Evolutionary conservation across 495 filamentous ascomycete species (phyloP), one percentile per base, ranked within the genome.

Genomic region (Trichoderma reesei): DNA sequence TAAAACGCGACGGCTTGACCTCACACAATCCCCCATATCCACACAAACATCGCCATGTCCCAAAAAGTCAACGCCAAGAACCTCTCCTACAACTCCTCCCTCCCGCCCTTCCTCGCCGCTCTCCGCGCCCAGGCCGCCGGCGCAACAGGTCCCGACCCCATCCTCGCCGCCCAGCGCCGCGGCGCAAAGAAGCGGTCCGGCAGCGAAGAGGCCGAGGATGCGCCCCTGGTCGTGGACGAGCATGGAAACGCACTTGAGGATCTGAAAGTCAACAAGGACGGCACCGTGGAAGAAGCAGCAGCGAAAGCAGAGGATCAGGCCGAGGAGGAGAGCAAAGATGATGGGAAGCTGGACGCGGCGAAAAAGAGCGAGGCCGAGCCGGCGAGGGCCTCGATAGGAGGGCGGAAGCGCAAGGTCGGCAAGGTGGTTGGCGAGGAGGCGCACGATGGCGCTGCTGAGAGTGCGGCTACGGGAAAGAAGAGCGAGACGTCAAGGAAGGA

Each of bases 31-130:
- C 26, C 5, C 26, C 3, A 31, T 18, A 56, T 8, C 18, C 18
- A 18, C n/a, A 26, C 44, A 26, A 6, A 26, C 31, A 3, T 39
- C 61, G 65, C 31, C 56, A 75, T 77, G 75, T 76, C 77, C 36
- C 69, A 71, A 41, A 82, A 84, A 71, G 78, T 83, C 42, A 82
- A 76, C 1, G 67, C 78, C 68, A 84, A 83, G 64, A 83, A 83
- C 72, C 77, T 84, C 26, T 71, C 76, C 51, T 84, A 83, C 76
- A 72, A 75, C 64, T 66, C 64, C 26, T 67, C 73, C 10, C 79
- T 82, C 20, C 82, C 82, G 10, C 82, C 82, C 36, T 84, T 84
- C 68, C 80, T 84, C 42, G 78, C 78, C 39, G 74, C 75, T 7
- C 76, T 84, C 10, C 78, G 72, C 61, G 78, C 78, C n/a, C 72